Percentiles rank a stretch among this genome's conserved stretches.
Conservation (phyloP, 2,329 filamentous ascomycete species). For the Paraconiothyrium sp. region DNA sequence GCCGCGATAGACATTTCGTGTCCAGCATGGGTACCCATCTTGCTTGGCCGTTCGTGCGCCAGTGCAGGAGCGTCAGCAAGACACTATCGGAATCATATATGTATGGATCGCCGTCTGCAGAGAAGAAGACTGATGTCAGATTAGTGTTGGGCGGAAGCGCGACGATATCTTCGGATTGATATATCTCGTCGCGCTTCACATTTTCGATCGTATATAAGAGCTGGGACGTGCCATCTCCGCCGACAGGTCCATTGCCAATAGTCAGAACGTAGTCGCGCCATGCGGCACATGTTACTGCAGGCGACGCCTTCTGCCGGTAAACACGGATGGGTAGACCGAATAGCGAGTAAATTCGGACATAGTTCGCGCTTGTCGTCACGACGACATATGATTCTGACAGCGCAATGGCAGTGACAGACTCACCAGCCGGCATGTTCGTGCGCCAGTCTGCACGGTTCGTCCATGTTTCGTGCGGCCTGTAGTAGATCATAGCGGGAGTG, state of each 20-base stretch:
- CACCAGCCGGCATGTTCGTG: constrained; percentile 85
- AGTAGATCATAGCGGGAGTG: constrained; percentile 86
- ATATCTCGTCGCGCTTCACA: constrained; percentile 91
- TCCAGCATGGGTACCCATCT: constrained; percentile 93
- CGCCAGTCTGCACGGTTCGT: constrained; percentile 90
- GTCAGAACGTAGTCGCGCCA: constrained; percentile 98
- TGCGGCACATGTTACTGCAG: constrained; percentile 90
- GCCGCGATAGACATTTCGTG: constrained; percentile 81
- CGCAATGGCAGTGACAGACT: constrained; percentile 86
- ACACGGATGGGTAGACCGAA: constrained; percentile 90
- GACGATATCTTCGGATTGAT: constrained; percentile 91
- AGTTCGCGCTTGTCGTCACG: constrained; percentile 85
- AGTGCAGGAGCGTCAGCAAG: constrained; percentile 86
- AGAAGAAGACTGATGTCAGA: constrained; percentile 88
- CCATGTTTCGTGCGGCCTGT: constrained; percentile 97
- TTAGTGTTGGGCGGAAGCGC: constrained; percentile 79
- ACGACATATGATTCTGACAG: constrained; percentile 91
- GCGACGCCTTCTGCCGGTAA: constrained; percentile 89
- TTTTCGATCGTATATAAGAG: constrained; percentile 94
- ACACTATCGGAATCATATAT: constrained; percentile 95
- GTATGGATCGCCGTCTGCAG: constrained; percentile 91
- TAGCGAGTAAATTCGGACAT: constrained; percentile 90
- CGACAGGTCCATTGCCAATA: constrained; percentile 88
- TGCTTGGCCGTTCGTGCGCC: constrained; percentile 85
- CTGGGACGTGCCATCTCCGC: constrained; percentile 77